phyloP scores from a whole-genome alignment of 495 filamentous ascomycete genomes.

The Neurospora sp. region DNA sequence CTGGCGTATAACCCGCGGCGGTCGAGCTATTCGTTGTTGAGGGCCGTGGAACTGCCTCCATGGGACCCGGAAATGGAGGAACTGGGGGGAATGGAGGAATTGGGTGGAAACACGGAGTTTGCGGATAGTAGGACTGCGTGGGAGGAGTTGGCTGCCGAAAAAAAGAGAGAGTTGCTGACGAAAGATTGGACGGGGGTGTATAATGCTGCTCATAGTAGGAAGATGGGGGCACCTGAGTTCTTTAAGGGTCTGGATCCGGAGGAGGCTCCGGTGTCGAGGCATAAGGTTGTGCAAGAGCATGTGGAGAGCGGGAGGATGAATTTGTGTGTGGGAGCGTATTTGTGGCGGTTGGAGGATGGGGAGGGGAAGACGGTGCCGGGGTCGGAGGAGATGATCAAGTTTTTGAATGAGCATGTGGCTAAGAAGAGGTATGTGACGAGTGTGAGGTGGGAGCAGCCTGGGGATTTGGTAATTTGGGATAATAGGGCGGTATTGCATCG shows the following conservation, averaged over 20 bases:
- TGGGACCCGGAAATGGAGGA: slow-evolving; percentile 13
- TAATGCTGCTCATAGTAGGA: slow-evolving; percentile 43
- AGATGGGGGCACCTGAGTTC: slow-evolving; percentile 40
- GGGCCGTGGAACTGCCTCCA: slow-evolving; percentile 43
- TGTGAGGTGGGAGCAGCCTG: slow-evolving; percentile 37
- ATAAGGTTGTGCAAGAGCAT: slow-evolving; percentile 42
- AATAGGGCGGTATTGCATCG: slow-evolving; percentile 48
- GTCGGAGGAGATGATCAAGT: slow-evolving; percentile 30
- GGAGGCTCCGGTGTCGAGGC: slow-evolving; percentile 34
- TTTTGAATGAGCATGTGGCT: slow-evolving; percentile 36
- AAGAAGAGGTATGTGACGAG: slow-evolving; percentile 39
- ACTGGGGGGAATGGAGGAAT: no score
- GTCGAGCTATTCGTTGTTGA: slow-evolving; percentile 44
- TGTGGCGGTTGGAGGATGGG: slow-evolving; percentile 44
- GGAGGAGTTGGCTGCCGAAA: slow-evolving; percentile 31
- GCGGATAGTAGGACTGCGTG: slow-evolving; percentile 48
- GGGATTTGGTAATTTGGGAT: slow-evolving; percentile 52
- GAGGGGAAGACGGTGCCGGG: slow-evolving; percentile 24
- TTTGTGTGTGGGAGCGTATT: slow-evolving; percentile 44
- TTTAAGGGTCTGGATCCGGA: slow-evolving; percentile 39
- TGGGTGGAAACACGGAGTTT: slow-evolving; percentile 50
- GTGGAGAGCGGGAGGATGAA: slow-evolving; percentile 44
- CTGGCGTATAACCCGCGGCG: slow-evolving; percentile 51
- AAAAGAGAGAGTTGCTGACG: slow-evolving; percentile 29
- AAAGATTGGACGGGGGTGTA: slow-evolving; percentile 45